Percentiles rank a stretch among this genome's conserved stretches.
Evolutionary conservation across 495 filamentous ascomycete species (phyloP).

Genomic region (Hypoxylon rickii): DNA sequence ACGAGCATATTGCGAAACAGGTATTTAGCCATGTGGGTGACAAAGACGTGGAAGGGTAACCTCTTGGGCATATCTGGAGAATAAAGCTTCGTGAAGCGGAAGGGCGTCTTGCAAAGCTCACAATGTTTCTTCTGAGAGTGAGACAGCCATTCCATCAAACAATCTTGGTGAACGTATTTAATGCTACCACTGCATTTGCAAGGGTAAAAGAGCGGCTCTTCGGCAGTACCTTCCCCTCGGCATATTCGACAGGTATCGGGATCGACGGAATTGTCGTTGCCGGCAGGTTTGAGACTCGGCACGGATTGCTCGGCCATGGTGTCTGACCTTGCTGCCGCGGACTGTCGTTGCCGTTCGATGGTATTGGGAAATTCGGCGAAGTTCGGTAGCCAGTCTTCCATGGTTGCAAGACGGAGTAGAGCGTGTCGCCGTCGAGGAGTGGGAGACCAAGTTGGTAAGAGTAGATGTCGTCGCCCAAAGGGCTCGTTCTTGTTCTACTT

Average conservation of each 20-base stretch:
- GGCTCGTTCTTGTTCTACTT: slow-evolving; percentile 15
- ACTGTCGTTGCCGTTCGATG: slow-evolving; percentile 11
- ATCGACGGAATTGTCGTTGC: slow-evolving; percentile 45
- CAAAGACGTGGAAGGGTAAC: slow-evolving; percentile 78
- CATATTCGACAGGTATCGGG: slow-evolving; percentile 94
- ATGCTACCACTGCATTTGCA: slow-evolving; percentile 99
- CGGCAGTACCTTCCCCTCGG: slow-evolving; percentile 79
- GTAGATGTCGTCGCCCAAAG: slow-evolving; percentile 11
- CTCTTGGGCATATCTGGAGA: slow-evolving; percentile 85
- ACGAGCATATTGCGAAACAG: slow-evolving; percentile 68
- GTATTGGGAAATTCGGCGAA: slow-evolving; percentile 21
- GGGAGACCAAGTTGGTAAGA: no score
- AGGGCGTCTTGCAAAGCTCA: slow-evolving; percentile 97
- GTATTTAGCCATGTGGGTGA: slow-evolving; percentile 75
- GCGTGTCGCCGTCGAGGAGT: no score
- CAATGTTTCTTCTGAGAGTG: slow-evolving; percentile 99
- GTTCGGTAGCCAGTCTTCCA: slow-evolving; percentile 19
- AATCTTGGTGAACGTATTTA: slow-evolving; percentile 96
- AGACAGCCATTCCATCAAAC: slow-evolving; percentile 95
- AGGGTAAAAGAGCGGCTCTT: slow-evolving; percentile 92
- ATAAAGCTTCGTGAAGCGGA: slow-evolving; percentile 97
- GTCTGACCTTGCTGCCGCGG: slow-evolving; percentile 3
- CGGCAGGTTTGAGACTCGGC: not conserved
- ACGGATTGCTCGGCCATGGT: slow-evolving; percentile 14
- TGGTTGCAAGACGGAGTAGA: slow-evolving; percentile 1